phyloP scores from a whole-genome alignment of 176 grass and related monocot genomes.

The Aechmea fasciata region DNA sequence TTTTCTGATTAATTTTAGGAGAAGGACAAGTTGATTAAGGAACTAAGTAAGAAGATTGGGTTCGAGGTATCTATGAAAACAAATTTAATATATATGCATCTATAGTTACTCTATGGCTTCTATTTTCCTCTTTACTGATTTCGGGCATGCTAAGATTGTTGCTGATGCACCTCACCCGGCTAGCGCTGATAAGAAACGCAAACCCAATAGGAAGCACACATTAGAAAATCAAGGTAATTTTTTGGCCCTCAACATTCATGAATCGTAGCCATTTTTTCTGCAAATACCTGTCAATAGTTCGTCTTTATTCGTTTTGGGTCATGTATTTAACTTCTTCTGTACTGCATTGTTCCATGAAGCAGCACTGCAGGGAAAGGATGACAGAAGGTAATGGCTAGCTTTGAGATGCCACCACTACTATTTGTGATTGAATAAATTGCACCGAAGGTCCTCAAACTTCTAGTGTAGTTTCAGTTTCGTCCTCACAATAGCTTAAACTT shows the following conservation, averaged over 20 bases:
- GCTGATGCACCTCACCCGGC: conserved; percentile 11
- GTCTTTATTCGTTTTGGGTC: neutral
- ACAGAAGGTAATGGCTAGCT: conserved; percentile 21
- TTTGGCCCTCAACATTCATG: neutral
- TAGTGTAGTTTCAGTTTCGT: no score
- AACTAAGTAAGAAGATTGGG: conserved; percentile 1
- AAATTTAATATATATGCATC: conserved; percentile 9
- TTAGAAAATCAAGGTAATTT: conserved; percentile 23
- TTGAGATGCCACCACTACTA: conserved; percentile 10
- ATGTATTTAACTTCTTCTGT: conserved; percentile 13
- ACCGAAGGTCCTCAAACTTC: neutral
- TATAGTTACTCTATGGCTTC: neutral
- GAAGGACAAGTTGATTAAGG: conserved; percentile 16
- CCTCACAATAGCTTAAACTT: no score
- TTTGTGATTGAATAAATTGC: conserved; percentile 7
- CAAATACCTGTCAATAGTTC: neutral
- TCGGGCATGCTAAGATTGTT: conserved; percentile 9
- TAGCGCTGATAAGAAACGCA: neutral
- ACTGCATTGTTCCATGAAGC: conserved; percentile 9
- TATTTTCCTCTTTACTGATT: neutral
- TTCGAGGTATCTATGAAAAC: conserved; percentile 23
- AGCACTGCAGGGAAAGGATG: conserved; percentile 7
- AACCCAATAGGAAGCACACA: neutral
- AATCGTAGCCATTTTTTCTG: no score
- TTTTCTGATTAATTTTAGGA: conserved; percentile 16